These are phyloP conservation scores for Hypoxylon sp. DNA, from an alignment of 2,329 filamentous ascomycete genomes.

Conservation along the genomic window DNA sequence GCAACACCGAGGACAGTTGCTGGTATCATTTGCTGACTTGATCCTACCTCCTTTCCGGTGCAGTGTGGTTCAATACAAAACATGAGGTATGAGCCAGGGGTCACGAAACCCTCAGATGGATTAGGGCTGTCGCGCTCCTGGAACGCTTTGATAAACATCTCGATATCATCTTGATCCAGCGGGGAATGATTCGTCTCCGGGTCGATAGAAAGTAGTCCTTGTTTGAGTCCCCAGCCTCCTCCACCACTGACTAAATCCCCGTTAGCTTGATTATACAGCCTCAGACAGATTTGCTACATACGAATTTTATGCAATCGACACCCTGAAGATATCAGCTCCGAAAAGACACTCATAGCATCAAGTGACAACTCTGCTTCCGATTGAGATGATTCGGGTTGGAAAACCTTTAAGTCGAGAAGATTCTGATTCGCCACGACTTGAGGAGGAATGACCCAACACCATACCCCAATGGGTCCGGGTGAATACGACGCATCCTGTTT, in stretches of 20 bases:
- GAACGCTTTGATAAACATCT: conserved; percentile 68
- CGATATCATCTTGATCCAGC: conserved; percentile 66
- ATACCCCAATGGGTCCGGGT: conserved; percentile 71
- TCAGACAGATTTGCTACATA: conserved; percentile 53
- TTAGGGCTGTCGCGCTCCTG: conserved; percentile 53
- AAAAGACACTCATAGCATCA: conserved; percentile 52
- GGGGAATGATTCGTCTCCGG: conserved; percentile 72
- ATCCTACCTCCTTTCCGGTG: conserved; percentile 33
- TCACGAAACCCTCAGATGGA: conserved; percentile 69
- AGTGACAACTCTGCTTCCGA: conserved; percentile 50
- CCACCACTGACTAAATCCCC: conserved; percentile 77
- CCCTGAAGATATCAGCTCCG: conserved; percentile 58
- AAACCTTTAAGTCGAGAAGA: conserved; percentile 46
- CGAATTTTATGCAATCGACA: conserved; percentile 64
- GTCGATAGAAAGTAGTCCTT: conserved; percentile 83
- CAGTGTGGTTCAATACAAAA: conserved; percentile 68
- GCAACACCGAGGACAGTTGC: conserved; percentile 49
- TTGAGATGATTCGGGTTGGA: conserved; percentile 43
- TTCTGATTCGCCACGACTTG: conserved; percentile 46
- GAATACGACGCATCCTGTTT: conserved; percentile 47
- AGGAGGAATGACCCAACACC: conserved; percentile 77
- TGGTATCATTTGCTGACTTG: conserved; percentile 30
- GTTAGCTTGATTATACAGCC: conserved; percentile 44
- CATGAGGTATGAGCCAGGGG: conserved; percentile 75
- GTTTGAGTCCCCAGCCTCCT: conserved; percentile 86